These are phyloP conservation scores for Penicillium sp. DNA, from an alignment of 2,329 filamentous ascomycete genomes.

Conservation along the genomic window DNA sequence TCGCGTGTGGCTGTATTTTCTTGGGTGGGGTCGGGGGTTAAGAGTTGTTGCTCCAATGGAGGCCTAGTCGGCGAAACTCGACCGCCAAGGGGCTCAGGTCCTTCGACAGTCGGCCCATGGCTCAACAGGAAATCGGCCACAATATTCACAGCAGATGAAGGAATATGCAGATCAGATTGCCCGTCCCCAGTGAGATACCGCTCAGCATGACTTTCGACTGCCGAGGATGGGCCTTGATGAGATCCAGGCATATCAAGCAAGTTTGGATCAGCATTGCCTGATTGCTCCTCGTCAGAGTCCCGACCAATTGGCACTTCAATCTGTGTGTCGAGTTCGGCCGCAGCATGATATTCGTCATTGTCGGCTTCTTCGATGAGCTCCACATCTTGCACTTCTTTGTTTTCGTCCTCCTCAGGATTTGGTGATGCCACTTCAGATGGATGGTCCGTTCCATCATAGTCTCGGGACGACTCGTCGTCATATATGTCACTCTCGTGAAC, in stretches of 20 bases:
- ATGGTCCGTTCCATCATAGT: neutral
- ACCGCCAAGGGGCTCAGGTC: neutral
- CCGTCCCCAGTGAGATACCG: neutral
- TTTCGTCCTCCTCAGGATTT: neutral
- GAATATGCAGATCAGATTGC: neutral
- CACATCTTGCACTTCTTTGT: neutral
- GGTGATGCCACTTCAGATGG: neutral
- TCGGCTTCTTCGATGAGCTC: neutral
- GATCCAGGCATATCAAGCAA: neutral
- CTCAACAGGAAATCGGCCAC: neutral
- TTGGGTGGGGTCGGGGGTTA: slow-evolving; percentile 27
- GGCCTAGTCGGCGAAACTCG: neutral
- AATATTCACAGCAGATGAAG: neutral
- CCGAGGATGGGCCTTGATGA: neutral
- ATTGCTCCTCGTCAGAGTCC: neutral
- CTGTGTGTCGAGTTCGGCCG: neutral
- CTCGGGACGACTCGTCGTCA: slow-evolving; percentile 14
- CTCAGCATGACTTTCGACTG: neutral
- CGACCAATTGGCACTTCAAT: neutral
- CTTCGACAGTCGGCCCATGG: neutral
- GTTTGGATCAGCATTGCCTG: neutral
- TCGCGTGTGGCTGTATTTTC: slow-evolving; percentile 2
- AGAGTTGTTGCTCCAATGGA: slow-evolving; percentile 11
- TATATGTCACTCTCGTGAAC: slow-evolving; percentile 20
- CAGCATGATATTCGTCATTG: neutral